phyloP scores from a whole-genome alignment of 192 early-diverging fungal genomes.

The Radiomyces spectabilis region DNA sequence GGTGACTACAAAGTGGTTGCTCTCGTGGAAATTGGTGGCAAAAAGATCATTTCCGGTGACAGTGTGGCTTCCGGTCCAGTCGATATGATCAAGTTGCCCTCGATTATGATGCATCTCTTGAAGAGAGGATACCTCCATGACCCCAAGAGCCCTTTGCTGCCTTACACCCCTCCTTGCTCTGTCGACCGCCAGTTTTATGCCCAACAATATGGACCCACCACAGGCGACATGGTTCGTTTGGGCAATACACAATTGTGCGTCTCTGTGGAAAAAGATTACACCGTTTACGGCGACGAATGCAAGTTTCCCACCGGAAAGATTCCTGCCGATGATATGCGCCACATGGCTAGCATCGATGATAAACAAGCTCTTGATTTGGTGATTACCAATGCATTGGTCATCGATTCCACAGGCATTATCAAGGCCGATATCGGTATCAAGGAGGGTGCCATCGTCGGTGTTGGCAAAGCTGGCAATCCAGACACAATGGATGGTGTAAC shows the following conservation, averaged over 20 bases:
- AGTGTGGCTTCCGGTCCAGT: slow-evolving; percentile 75
- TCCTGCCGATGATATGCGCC: slow-evolving; percentile 92
- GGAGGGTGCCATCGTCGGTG: slow-evolving; percentile 73
- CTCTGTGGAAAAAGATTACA: slow-evolving; percentile 84
- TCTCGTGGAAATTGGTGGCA: slow-evolving; percentile 74
- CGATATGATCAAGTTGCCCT: slow-evolving; percentile 31
- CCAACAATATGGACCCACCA: slow-evolving; percentile 88
- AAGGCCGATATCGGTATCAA: slow-evolving; percentile 97
- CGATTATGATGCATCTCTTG: slow-evolving; percentile 40
- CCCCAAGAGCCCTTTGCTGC: slow-evolving; percentile 37
- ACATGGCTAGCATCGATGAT: slow-evolving; percentile 59
- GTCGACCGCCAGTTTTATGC: slow-evolving; percentile 78
- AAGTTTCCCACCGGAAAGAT: slow-evolving; percentile 95
- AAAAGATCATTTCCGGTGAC: slow-evolving; percentile 69
- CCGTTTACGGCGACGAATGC: slow-evolving; percentile 91
- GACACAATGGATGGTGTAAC: slow-evolving; percentile 90
- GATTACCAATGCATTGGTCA: slow-evolving; percentile 86
- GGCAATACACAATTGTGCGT: slow-evolving; percentile 79
- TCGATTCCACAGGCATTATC: slow-evolving; percentile 92
- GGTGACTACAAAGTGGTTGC: slow-evolving; percentile 78
- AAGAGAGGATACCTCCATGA: slow-evolving; percentile 54
- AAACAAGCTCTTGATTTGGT: slow-evolving; percentile 81
- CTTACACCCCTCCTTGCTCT: slow-evolving; percentile 46
- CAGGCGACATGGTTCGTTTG: slow-evolving; percentile 82
- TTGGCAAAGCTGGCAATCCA: slow-evolving; percentile 95